These are phyloP conservation scores for Kernera saxatilis DNA, from an alignment of 345 rosid species.

Conservation along the genomic window DNA sequence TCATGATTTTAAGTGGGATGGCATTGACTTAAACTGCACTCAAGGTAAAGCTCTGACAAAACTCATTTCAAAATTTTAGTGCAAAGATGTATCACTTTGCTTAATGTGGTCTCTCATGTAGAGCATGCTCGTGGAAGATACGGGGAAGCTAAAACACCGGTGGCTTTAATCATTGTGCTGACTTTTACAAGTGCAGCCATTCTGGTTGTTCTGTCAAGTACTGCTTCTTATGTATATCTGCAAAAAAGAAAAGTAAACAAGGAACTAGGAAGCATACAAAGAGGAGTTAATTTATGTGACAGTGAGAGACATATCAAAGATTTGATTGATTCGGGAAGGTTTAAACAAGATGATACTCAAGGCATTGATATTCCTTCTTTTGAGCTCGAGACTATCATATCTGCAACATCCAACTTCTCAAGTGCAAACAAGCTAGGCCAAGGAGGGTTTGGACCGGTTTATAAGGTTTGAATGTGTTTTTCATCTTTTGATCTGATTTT, in stretches of 20 bases:
- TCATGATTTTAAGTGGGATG: slow-evolving; percentile 42
- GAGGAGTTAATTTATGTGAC: slow-evolving; percentile 37
- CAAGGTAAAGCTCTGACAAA: slow-evolving; percentile 32
- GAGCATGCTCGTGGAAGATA: slow-evolving; percentile 14
- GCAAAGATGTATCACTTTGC: neutral
- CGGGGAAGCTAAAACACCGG: slow-evolving; percentile 17
- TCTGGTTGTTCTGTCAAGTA: slow-evolving; percentile 34
- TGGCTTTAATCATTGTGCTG: slow-evolving; percentile 34
- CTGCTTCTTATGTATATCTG: slow-evolving; percentile 30
- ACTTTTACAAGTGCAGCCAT: slow-evolving; percentile 31
- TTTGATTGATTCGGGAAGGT: slow-evolving; percentile 42
- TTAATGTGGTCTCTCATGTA: slow-evolving; percentile 9
- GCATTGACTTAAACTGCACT: slow-evolving; percentile 38
- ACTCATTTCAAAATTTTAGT: neutral
- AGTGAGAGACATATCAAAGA: slow-evolving; percentile 49
- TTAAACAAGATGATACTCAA: slow-evolving; percentile 41
- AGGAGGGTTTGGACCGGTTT: slow-evolving; percentile 79
- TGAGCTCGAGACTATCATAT: slow-evolving; percentile 45
- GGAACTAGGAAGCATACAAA: slow-evolving; percentile 35
- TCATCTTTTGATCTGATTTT: neutral
- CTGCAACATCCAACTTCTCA: slow-evolving; percentile 65
- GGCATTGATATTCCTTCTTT: slow-evolving; percentile 53
- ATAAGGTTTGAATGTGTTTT: slow-evolving; percentile 36
- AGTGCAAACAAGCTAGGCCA: slow-evolving; percentile 62
- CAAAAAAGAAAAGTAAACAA: slow-evolving; percentile 34